Percentiles rank a stretch among this genome's conserved stretches.
Conservation (phyloP, 2,329 filamentous ascomycete genomes). For the Exutisphaerella laricina region DNA sequence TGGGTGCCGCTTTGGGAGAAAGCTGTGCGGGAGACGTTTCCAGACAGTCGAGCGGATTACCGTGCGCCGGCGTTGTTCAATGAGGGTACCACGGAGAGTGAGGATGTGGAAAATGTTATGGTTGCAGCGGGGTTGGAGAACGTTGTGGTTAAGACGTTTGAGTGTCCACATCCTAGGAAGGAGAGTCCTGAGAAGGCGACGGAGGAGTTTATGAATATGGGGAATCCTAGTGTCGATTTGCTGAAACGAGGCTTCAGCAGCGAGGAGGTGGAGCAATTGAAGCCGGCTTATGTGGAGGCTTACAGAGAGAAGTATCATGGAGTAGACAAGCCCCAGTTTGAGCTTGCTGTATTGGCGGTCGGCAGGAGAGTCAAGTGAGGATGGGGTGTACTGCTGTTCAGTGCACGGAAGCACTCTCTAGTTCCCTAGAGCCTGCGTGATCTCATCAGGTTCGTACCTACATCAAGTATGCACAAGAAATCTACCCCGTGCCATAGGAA, state of each 20-base stretch:
- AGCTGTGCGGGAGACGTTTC: slow-evolving; percentile 8
- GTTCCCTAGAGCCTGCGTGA: no score
- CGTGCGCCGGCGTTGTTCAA: slow-evolving; percentile 8
- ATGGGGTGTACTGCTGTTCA: no score
- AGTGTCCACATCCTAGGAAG: slow-evolving; percentile 8
- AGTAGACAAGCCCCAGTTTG: slow-evolving; percentile 5
- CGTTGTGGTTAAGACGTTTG: slow-evolving; percentile 5
- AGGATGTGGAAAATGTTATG: slow-evolving; percentile 5
- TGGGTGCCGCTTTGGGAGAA: slow-evolving; percentile 6
- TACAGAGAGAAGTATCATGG: slow-evolving; percentile 8
- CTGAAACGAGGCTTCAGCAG: slow-evolving; percentile 10
- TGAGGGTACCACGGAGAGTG: background rate
- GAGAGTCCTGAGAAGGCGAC: slow-evolving; percentile 7
- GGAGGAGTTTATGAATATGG: slow-evolving; percentile 12
- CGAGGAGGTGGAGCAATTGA: slow-evolving; percentile 39
- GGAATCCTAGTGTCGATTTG: slow-evolving; percentile 8
- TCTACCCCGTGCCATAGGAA: no score
- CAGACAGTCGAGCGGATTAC: slow-evolving; percentile 3
- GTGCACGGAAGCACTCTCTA: no score
- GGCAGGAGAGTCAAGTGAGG: no score
- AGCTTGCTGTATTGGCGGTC: slow-evolving; percentile 6
- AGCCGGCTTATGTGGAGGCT: slow-evolving; percentile 6
- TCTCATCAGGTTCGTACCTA: no score
- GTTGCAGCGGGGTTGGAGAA: background rate
- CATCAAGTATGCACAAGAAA: no score